Percentiles rank a stretch among this genome's conserved stretches.
Conservation (phyloP, 2,329 filamentous ascomycete genomes). For the Xylariales sp. region DNA sequence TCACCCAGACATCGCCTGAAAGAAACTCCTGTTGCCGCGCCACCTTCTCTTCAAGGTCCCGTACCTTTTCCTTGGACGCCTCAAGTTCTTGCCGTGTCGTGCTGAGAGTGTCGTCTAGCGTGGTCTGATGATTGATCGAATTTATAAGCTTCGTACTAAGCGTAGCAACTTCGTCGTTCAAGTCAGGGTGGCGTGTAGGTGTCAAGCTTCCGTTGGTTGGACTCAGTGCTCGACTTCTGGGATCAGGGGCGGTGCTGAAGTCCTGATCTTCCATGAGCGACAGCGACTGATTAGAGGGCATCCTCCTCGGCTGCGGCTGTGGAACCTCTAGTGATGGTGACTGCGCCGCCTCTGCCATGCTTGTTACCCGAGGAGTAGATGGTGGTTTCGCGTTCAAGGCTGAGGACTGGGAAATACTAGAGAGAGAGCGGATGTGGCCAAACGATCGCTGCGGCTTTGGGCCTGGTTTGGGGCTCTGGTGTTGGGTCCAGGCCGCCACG, state of each 20-base stretch:
- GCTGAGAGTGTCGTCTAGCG: conserved; percentile 81
- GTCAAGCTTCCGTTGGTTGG: conserved; percentile 32
- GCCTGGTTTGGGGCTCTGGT: conserved; percentile 28
- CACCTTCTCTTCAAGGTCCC: conserved; percentile 60
- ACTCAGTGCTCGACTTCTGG: conserved; percentile 49
- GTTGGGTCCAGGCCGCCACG: conserved; percentile 49
- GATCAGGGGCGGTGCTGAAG: conserved; percentile 66
- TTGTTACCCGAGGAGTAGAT: conserved; percentile 22
- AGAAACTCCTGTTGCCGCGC: conserved; percentile 69
- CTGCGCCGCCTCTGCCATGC: conserved; percentile 19
- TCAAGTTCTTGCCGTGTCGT: conserved; percentile 81
- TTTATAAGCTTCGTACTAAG: conserved; percentile 95
- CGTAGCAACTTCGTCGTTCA: conserved; percentile 73
- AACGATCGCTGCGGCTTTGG: conserved; percentile 33
- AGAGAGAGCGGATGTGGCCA: conserved; percentile 49
- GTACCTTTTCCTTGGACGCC: conserved; percentile 60
- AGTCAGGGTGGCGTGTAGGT: conserved; percentile 46
- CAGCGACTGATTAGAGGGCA: conserved; percentile 33
- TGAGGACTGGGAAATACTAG: conserved; percentile 43
- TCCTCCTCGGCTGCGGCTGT: conserved; percentile 29
- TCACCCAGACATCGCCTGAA: conserved; percentile 69
- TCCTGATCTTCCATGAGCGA: conserved; percentile 50
- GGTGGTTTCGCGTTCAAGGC: conserved; percentile 28
- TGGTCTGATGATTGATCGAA: conserved; percentile 94
- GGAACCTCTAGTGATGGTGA: conserved; percentile 28